phyloP scores from a whole-genome alignment of 768 basidiomycete genomes.

The Arthromyces matolae region DNA sequence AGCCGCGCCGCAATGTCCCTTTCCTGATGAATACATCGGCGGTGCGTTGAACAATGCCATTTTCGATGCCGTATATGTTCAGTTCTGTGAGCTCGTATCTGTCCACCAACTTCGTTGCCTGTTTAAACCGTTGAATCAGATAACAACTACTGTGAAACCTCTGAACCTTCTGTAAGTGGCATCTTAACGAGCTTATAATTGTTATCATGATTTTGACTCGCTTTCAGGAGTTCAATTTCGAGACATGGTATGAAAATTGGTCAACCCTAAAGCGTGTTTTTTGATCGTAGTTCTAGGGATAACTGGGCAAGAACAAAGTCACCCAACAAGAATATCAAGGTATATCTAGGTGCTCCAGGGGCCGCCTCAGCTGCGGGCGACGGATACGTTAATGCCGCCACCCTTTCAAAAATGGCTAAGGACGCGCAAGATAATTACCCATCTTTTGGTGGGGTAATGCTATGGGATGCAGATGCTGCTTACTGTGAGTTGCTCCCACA shows the following conservation, averaged over 20 bases:
- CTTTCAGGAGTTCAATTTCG: constrained; percentile 56
- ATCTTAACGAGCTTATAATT: background rate
- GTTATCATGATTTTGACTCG: constrained; percentile 2
- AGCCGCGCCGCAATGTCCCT: constrained; percentile 62
- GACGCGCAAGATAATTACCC: constrained; percentile 48
- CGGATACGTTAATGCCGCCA: constrained; percentile 47
- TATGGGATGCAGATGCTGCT: constrained; percentile 41
- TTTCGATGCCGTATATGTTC: constrained; percentile 72
- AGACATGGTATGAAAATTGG: constrained; percentile 34
- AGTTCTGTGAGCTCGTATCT: constrained; percentile 50
- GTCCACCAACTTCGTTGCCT: background rate
- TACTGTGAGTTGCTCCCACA: constrained; percentile 36
- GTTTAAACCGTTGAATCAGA: constrained; percentile 23
- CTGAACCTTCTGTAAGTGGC: constrained; percentile 31
- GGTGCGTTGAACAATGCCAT: constrained; percentile 52
- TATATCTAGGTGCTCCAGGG: constrained; percentile 59
- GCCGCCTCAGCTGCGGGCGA: constrained; percentile 46
- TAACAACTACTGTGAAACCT: constrained; percentile 57
- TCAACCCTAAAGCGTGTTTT: background rate
- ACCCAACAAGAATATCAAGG: constrained; percentile 54
- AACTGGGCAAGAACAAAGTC: constrained; percentile 58
- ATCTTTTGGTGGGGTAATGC: constrained; percentile 57
- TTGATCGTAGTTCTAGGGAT: constrained; percentile 34
- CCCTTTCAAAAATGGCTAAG: constrained; percentile 39
- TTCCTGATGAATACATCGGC: constrained; percentile 64